Conservation (phyloP, 73 alveolate species). For the Breviolum minutum region DNA sequence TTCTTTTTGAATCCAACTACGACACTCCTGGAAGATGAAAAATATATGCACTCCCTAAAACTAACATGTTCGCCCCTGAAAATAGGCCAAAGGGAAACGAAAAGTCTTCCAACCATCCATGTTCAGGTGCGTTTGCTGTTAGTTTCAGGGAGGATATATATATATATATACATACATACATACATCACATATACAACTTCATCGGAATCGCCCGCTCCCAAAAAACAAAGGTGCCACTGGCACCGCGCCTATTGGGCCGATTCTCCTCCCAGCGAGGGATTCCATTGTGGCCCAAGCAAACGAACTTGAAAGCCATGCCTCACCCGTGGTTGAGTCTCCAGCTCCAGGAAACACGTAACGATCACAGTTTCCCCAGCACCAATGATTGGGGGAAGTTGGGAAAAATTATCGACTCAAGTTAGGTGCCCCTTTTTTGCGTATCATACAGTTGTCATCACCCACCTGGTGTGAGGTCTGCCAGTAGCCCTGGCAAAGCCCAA, state of each 20-base stretch:
- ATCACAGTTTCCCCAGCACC: background rate
- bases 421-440: no score
- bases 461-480: constrained; percentile 55
- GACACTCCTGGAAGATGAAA: background rate
- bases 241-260: constrained; percentile 64
- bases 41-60: no score
- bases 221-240: background rate
- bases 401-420: background rate
- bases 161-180: background rate
- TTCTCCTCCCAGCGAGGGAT: constrained; percentile 87
- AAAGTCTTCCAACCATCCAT: no score
- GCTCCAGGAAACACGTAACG: background rate
- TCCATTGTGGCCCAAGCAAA: constrained; percentile 87
- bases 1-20: background rate
- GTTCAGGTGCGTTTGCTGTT: no score
- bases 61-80: no score
- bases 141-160: no score
- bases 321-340: background rate
- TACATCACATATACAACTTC: background rate
- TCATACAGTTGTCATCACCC: background rate
- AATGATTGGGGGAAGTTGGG: background rate
- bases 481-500: constrained; percentile 56
- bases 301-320: constrained; percentile 75
- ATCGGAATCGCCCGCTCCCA: background rate
- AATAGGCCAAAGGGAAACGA: no score